Evolutionary conservation across 441 rosid genomes (phyloP), one percentile per base, ranked within the genome.

Genomic region (Adansonia rubrostipa): DNA sequence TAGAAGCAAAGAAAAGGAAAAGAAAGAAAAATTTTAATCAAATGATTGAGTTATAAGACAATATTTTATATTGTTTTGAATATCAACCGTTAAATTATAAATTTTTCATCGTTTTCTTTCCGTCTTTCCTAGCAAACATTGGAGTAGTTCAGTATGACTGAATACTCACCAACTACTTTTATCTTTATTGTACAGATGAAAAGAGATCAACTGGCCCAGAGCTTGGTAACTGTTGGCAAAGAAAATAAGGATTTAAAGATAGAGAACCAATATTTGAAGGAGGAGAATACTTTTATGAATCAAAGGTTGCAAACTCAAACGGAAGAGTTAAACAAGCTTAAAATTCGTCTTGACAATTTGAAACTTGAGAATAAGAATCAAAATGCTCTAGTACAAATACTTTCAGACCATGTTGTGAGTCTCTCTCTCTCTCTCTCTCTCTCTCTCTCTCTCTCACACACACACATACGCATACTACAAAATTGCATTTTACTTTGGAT

Each of bases 401-500:
- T 76, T 14, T 53, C 54, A 11, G 20, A 65, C 33, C 33, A 44
- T 33, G 3, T 53, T 10, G 79, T 76, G 19, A 64, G 73, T 51
- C 24, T 74, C 42, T 73, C 22, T 74, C 66, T 74, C 54, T 57
- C 47, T 36, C 24, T 17, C 33, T 33, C 36, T 51, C 57, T 74
- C 40, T 73, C 24, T 74, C 40, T 0, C 0, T 36, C 40, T 36
- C 48, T 65, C 51, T 3, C 44, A 40, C 28, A 28, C 9, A 13
- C 56, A 70, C 11, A 70, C 3, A 47, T 5, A 19, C 56, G 47
- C 24, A 57, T 5, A 45, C 7, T 7, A 10, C 48, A 45, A 45
- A 45, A 45, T 45, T 40, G 45, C 45, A 42, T 6, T 42, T 0
- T 42, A 42, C 7, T 42, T 42, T 42, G 0, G 45, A 42, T 42